Evolutionary conservation across 1,284 basidiomycete species (phyloP), one percentile per base, ranked within the genome.

Genomic region (Trichosporon faecale): DNA sequence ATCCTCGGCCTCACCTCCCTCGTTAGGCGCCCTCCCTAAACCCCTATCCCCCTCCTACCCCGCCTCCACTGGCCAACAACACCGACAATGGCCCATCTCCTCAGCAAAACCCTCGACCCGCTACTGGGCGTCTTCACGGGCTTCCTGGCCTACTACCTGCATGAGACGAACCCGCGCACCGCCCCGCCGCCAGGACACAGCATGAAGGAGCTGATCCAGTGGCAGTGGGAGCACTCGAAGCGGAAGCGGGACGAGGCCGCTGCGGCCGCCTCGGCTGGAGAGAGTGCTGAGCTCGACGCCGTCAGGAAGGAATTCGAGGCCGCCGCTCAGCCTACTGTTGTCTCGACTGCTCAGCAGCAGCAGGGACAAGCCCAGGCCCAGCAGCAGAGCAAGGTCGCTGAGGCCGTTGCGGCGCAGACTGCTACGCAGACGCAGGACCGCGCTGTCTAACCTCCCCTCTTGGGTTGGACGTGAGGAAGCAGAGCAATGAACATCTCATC

Each of bases 121-220:
- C 72, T 92, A 29, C 84, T 95, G 21, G 93, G 91, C 14, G 83
- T 93, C 60, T 92, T 93, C 80, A 94, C 93, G 0, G 83, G 93
- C 21, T 81, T 90, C 57, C 84, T 94, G 57, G 93, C 93, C 0
- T 95, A 90, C 81, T 89, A 92, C 79, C 87, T 95, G 25, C 88
- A 91, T 83, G 93, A 95, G 81, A 91, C 86, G 49, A 90, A 95
- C 81, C 93, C 93, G 5, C 88, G 93, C 65, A 91, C 90, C 1
- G 89, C 88, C 11, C 86, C 90, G 16, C 85, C 88, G 1, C 84
- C 86, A n/a, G 89, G 90, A 8, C 86, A 92, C 73, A 88, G 87
- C 37, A 84, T 95, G 25, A 72, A 80, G 7, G 85, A 87, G 63
- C 87, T 95, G 44, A 70, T 90, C 18, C 82, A 78, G 25, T 94